Evolutionary conservation across 2,329 filamentous ascomycete species (phyloP), one percentile per base, ranked within the genome.

Genomic region (Ceratocystis alfenasii): DNA sequence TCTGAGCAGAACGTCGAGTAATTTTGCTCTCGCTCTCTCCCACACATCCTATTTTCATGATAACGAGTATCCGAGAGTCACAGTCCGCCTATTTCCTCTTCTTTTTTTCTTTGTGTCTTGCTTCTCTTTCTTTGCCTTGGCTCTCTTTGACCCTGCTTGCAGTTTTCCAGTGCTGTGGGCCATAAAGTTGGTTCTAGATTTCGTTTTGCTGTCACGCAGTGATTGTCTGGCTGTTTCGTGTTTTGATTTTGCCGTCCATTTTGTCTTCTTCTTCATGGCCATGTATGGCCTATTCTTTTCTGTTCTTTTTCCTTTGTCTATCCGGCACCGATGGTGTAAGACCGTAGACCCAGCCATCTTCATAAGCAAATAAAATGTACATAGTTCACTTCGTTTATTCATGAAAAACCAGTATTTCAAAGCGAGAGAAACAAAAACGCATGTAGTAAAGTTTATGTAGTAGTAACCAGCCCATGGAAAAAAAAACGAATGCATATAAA

Each of bases 391-490:
- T 15, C 4, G 10, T 12, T 41, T 41, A 12, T 41, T 41, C 36
- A 15, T 15, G 10, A 12, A 41, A 41, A 41, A 7, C 17, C 17
- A 7, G 20, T 48, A 20, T 48, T 41, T 41, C 36, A 41, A 41
- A 41, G 36, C 36, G 48, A 20, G n/a, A 57, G 15, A 57, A 57
- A 28, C 15, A 12, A 57, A 57, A 12, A 17, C 53, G 28, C 17
- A 22, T 57, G 3, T 30, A 57, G 25, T 30, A 33, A 22, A 30
- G 30, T 57, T 25, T 28, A 45, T 57, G 61, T 63, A 64, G 65
- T 66, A 57, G 66, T 67, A 41, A 30, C 63, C 63, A 64, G 10
- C 36, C 50, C 17, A 33, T 17, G 15, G 25, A 64, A 57, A 64
- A 64, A 61, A 61, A 45, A 22, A 20, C 33, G 15, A 44, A 59